A percentile compares a stretch with the other conserved stretches of the same genome.
These are phyloP conservation scores for Endoconidiophora laricicola DNA, from an alignment of 2,329 filamentous ascomycete genomes.

Conservation along the genomic window DNA sequence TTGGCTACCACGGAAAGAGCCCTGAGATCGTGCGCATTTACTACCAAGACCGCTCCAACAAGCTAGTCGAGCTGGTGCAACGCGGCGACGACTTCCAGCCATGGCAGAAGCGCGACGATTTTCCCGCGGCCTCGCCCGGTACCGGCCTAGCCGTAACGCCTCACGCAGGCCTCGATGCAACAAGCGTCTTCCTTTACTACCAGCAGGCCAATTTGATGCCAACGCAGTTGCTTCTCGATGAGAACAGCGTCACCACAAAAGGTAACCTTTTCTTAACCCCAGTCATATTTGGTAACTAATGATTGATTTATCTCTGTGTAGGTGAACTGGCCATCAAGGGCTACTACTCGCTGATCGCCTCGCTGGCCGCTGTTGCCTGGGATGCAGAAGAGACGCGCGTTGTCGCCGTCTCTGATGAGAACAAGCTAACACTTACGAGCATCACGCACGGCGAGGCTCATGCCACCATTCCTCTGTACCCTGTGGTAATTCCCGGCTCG, in stretches of 20 bases:
- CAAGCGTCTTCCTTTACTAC: constrained; percentile 10
- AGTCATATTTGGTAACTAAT: neutral
- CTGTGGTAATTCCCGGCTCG: constrained; percentile 11
- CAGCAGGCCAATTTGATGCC: constrained; percentile 10
- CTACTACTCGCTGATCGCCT: constrained; percentile 11
- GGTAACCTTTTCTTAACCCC: neutral
- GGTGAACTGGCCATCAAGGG: constrained; percentile 12
- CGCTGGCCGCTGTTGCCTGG: constrained; percentile 11
- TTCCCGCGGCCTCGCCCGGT: constrained; percentile 10
- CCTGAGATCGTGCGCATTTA: constrained; percentile 11
- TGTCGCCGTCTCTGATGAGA: constrained; percentile 10
- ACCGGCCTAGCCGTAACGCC: constrained; percentile 11
- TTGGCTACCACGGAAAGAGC: constrained; percentile 11
- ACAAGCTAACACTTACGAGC: constrained; percentile 11
- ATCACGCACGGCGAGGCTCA: constrained; percentile 10
- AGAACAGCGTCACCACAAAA: constrained; percentile 4
- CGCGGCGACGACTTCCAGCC: constrained; percentile 12
- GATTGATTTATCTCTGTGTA: neutral
- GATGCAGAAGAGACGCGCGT: constrained; percentile 11
- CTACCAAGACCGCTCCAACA: constrained; percentile 12
- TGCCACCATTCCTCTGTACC: constrained; percentile 10
- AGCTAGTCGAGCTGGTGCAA: constrained; percentile 12
- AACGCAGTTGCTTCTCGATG: constrained; percentile 10
- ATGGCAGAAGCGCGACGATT: constrained; percentile 9
- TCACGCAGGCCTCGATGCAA: constrained; percentile 7